Base-by-base conservation (phyloP, 352 stramenopile species). In the Globisporangium solare region DNA sequence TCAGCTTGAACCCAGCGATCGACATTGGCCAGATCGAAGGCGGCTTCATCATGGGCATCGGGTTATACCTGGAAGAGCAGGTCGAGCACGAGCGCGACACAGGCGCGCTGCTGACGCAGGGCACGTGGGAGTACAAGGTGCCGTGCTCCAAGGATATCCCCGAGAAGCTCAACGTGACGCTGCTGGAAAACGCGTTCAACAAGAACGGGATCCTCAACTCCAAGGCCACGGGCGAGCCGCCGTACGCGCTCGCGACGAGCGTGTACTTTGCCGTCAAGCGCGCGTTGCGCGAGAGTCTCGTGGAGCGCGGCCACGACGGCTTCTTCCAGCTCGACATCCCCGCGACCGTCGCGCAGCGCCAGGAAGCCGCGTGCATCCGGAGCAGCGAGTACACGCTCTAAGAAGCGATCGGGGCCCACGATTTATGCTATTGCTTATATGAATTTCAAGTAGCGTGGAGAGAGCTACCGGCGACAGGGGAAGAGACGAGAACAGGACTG, bases 1-100 rank as follows among this genome's bases (percentile, higher is more conserved):
- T 86, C 7, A 98, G 88, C 55, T 96, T 99, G 64, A 99, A 98
- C 68, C 95, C 95, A 18, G 80, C 89, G 14, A 98, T 99, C 66
- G 95, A 99, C 64, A 97, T 99, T 67, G 95, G 96, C 17, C 96
- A 99, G 72, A 98, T 99, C 45, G 96, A 99, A 77, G 96, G 96
- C 22, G 96, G 92, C 1, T 99, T 99, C 67, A 86, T 98, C 50
- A 96, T 98, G 62, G 95, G 93, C 42, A 97, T 98, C 71, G 96
- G 96, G 3, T 88, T 97, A 68, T 92, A 91, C 47, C 95, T 92
- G 3, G 88, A 97, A 43, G 96, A 99, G 58, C 92, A 98, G 67
- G 64, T 98, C 24, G 83, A 97, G 18, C 98, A 93, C 78, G 92
- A 87, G 13, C 89, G 98, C 56, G 73, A 95, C 46, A 81, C 89